These are phyloP conservation scores for Mariannaea elegans DNA, from an alignment of 2,329 filamentous ascomycete genomes.

Conservation along the genomic window DNA sequence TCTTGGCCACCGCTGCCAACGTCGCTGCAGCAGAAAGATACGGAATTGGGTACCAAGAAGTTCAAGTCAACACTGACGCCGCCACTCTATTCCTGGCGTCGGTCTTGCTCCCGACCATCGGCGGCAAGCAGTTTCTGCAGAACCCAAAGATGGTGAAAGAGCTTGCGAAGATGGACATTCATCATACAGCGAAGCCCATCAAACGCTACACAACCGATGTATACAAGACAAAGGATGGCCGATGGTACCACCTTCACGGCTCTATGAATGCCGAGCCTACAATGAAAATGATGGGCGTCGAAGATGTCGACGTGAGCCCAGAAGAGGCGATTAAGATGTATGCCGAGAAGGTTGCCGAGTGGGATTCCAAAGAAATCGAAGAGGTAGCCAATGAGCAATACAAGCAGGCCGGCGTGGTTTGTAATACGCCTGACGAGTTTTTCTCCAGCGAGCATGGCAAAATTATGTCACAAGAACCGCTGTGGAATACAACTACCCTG, in stretches of 20 bases:
- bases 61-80: slow-evolving; percentile 23
- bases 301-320: slow-evolving; percentile 31
- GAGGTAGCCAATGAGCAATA: slow-evolving; percentile 44
- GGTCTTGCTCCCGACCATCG: slow-evolving; percentile 24
- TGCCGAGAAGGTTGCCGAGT: slow-evolving; percentile 33
- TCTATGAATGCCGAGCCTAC: slow-evolving; percentile 42
- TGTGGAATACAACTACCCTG: slow-evolving; percentile 3
- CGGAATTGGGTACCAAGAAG: slow-evolving; percentile 20
- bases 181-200: slow-evolving; percentile 35
- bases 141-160: slow-evolving; percentile 21
- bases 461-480: slow-evolving; percentile 10
- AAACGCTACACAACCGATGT: slow-evolving; percentile 45
- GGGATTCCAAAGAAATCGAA: slow-evolving; percentile 42
- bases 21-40: slow-evolving; percentile 21
- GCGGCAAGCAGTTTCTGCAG: slow-evolving; percentile 23
- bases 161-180: slow-evolving; percentile 17
- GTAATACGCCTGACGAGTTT: slow-evolving; percentile 46
- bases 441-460: slow-evolving; percentile 34
- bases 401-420: slow-evolving; percentile 44
- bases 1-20: slow-evolving; percentile 18
- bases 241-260: slow-evolving; percentile 48
- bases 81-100: slow-evolving; percentile 32
- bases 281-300: slow-evolving; percentile 45
- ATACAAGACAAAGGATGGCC: slow-evolving; percentile 45
- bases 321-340: slow-evolving; percentile 42